Base-by-base conservation (phyloP, 108 stramenopile species). In the Nannochloropsis salina region DNA sequence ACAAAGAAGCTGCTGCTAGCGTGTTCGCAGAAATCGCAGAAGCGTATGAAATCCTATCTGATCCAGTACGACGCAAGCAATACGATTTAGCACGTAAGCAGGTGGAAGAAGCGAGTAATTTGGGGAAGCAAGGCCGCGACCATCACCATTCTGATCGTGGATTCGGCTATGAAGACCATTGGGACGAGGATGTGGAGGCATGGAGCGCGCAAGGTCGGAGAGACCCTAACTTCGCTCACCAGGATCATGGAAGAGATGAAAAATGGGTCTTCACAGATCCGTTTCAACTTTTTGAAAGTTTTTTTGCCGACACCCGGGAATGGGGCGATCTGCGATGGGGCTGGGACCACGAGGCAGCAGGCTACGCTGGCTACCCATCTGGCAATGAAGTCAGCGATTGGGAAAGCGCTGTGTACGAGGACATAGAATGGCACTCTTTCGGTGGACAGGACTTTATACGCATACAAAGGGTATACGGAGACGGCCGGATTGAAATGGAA, bases 401-500 rank as follows among this genome's bases (percentile, higher is more conserved):
- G 61, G 61, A 74, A 3, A 74, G 61, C 4, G 6, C 1, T 15
- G 61, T 74, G 3, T 74, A n/a, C n/a, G 61, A 74, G n/a, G 61
- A 74, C 20, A n/a, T n/a, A n/a, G 61, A 74, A n/a, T n/a, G 61
- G 61, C n/a, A 74, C n/a, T 15, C n/a, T n/a, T n/a, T 74, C 20
- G 61, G 61, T n/a, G 61, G 61, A 0, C 61, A 74, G 4, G 61
- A 74, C 20, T 74, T n/a, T 6, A 2, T 74, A n/a, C 61, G 61
- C 61, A 74, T n/a, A n/a, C 2, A 74, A 6, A 15, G 61, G 3
- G 61, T 74, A 15, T 74, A n/a, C n/a, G 8, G 8, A 15, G n/a
- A 74, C n/a, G 61, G 61, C 61, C 61, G 61, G 3, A 74, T 74
- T 74, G 61, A 74, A n/a, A n/a, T 74, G 61, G 61, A 74, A n/a